Evolutionary conservation across 208 protist species (phyloP).

Genomic region (Perkinsela sp.): DNA sequence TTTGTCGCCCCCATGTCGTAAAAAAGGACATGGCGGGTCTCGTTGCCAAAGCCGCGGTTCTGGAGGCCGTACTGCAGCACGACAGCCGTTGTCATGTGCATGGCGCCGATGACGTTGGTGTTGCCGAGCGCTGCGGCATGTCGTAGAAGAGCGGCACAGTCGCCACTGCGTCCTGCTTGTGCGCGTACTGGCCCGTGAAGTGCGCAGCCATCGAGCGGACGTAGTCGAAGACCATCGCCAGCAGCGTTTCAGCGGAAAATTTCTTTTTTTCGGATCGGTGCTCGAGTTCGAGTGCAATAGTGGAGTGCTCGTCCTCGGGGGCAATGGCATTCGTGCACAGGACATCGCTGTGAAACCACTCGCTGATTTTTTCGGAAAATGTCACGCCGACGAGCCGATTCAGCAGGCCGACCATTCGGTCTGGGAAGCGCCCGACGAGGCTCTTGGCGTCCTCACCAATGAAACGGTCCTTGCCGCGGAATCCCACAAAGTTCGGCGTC

Average conservation of each 20-base stretch:
- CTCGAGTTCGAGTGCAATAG: conserved; percentile 9
- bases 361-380: background rate
- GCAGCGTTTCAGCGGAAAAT: conserved; percentile 12
- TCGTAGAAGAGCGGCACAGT: too few relatives aligned
- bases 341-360: background rate
- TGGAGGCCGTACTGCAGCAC: conserved; percentile 17
- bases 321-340: conserved; percentile 1
- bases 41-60: conserved; percentile 4
- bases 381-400: conserved; percentile 5
- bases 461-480: conserved; percentile 50
- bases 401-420: conserved; percentile 12
- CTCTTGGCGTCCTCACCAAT: conserved; percentile 46
- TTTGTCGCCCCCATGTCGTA: conserved; percentile 48
- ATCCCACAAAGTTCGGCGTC: conserved; percentile 46
- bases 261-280: conserved; percentile 6
- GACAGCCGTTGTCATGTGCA: conserved; percentile 42
- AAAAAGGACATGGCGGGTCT: conserved; percentile 25
- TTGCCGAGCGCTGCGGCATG: conserved; percentile 46
- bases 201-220: conserved; percentile 18
- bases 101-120: conserved; percentile 35
- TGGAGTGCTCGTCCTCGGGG: conserved; percentile 10
- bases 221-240: conserved; percentile 12
- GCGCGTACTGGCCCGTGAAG: conserved; percentile 8
- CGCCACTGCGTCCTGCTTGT: conserved; percentile 10
- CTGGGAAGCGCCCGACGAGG: conserved; percentile 35